phyloP scores from a whole-genome alignment of 192 early-diverging fungal genomes.

The Phlyctochytrium bullatum region DNA sequence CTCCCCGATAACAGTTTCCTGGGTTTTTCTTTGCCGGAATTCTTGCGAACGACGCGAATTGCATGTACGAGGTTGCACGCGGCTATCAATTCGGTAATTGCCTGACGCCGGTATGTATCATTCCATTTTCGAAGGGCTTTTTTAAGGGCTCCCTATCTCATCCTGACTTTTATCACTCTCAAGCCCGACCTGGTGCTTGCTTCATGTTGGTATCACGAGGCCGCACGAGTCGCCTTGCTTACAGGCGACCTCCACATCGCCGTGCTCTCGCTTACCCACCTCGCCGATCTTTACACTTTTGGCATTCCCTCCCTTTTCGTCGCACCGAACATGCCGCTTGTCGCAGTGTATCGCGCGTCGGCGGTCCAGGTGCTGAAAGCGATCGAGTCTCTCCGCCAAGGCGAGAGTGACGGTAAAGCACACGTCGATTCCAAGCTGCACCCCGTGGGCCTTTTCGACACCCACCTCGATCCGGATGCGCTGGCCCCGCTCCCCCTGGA shows the following conservation, averaged over 20 bases:
- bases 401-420: no score
- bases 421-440: no score
- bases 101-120: neutral
- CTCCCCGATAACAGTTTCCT: neutral
- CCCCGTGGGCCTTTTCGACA: neutral
- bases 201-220: neutral
- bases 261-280: neutral
- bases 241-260: neutral
- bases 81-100: neutral
- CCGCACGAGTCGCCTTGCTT: neutral
- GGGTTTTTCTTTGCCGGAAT: neutral
- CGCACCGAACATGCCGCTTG: neutral
- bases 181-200: neutral
- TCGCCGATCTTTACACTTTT: neutral
- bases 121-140: neutral
- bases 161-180: no score
- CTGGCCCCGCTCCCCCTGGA: neutral
- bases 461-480: neutral
- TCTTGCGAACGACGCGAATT: neutral
- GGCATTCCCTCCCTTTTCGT: neutral
- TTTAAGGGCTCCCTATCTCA: no score
- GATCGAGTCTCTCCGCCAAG: no score
- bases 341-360: neutral
- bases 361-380: neutral
- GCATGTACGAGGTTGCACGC: neutral